These are phyloP conservation scores for Fraxinus floribunda DNA, from an alignment of 305 asterid genomes.

Conservation along the genomic window DNA sequence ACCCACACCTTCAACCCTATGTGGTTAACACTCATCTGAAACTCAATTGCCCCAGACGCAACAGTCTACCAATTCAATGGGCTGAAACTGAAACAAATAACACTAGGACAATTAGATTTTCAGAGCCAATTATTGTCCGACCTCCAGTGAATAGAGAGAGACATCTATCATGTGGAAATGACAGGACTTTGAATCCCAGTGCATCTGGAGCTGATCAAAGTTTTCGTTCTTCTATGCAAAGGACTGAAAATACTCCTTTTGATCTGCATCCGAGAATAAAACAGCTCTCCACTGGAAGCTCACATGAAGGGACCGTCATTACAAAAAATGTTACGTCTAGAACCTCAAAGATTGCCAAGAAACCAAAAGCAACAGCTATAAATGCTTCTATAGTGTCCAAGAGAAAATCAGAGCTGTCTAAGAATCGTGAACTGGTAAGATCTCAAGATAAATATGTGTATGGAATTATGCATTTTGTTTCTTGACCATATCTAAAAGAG, in stretches of 20 bases:
- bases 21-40: conserved; percentile 78
- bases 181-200: conserved; percentile 90
- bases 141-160: conserved; percentile 44
- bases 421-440: conserved; percentile 64
- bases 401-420: conserved; percentile 51
- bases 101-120: conserved; percentile 54
- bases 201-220: conserved; percentile 72
- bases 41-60: conserved; percentile 71
- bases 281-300: conserved; percentile 47
- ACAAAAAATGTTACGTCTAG: conserved; percentile 62
- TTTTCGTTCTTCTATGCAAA: conserved; percentile 44
- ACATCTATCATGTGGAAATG: conserved; percentile 55
- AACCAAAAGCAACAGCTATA: conserved; percentile 37
- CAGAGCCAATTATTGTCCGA: conserved; percentile 49
- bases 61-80: conserved; percentile 57
- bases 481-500: neutral
- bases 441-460: conserved; percentile 17
- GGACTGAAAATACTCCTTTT: conserved; percentile 31
- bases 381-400: conserved; percentile 53
- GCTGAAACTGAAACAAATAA: conserved; percentile 43
- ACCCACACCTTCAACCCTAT: conserved; percentile 78
- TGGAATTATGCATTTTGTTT: neutral
- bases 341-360: conserved; percentile 36
- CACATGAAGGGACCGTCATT: conserved; percentile 45
- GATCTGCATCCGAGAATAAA: conserved; percentile 36